Evolutionary conservation across 768 basidiomycete species (phyloP).

Genomic region (Artomyces pyxidatus): DNA sequence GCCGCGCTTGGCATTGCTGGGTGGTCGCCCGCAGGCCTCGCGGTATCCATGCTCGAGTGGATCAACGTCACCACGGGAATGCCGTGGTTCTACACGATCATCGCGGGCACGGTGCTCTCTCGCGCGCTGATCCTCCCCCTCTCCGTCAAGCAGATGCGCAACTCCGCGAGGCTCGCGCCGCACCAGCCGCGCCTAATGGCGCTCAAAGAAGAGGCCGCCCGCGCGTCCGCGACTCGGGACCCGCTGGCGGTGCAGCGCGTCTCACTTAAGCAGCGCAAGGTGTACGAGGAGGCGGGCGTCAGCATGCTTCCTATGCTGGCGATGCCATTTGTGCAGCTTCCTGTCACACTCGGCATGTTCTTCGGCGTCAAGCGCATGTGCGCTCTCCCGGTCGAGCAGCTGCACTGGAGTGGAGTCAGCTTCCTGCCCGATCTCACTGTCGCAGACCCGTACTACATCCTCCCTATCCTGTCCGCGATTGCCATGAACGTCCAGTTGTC

Average conservation of each 20-base stretch:
- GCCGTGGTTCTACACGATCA: slow-evolving; percentile 82
- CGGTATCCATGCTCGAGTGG: slow-evolving; percentile 56
- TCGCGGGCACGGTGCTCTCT: slow-evolving; percentile 54
- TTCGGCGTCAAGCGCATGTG: slow-evolving; percentile 71
- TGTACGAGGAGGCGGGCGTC: slow-evolving; percentile 62
- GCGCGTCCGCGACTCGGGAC: slow-evolving; percentile 27
- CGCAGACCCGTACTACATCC: slow-evolving; percentile 65
- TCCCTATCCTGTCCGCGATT: slow-evolving; percentile 54
- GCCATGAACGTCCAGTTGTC: slow-evolving; percentile 63
- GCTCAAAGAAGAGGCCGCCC: slow-evolving; percentile 41
- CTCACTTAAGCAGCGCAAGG: slow-evolving; percentile 35
- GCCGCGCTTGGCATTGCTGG: slow-evolving; percentile 54
- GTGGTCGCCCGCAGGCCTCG: slow-evolving; percentile 59
- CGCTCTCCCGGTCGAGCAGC: slow-evolving; percentile 60
- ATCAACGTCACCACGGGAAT: slow-evolving; percentile 62
- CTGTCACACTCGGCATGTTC: slow-evolving; percentile 77
- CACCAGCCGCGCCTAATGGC: slow-evolving; percentile 51
- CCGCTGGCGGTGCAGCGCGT: slow-evolving; percentile 33
- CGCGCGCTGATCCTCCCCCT: slow-evolving; percentile 55
- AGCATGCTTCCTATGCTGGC: slow-evolving; percentile 47
- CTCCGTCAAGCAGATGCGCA: slow-evolving; percentile 46
- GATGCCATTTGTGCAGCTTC: slow-evolving; percentile 59
- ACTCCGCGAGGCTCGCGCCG: slow-evolving; percentile 51
- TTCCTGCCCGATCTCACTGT: slow-evolving; percentile 73
- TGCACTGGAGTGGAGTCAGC: slow-evolving; percentile 66